Conservation (phyloP, 2,329 filamentous ascomycete species). For the Aspergillus ruber region DNA sequence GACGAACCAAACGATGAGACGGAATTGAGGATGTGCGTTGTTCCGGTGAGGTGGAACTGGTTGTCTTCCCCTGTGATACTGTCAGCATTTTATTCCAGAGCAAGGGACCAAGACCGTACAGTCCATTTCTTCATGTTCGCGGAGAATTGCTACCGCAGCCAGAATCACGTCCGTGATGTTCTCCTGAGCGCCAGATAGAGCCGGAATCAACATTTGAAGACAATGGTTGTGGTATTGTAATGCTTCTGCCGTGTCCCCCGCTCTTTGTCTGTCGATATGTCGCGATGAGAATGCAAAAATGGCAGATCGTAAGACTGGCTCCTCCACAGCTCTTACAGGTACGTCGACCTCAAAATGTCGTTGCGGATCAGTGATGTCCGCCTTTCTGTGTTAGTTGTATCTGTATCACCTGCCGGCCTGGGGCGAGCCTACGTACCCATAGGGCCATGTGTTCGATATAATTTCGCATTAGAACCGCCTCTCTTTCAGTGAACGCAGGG, state of each 20-base stretch:
- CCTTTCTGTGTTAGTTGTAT: conserved; percentile 7
- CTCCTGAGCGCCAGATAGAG: conserved; percentile 20
- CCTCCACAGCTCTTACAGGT: conserved; percentile 22
- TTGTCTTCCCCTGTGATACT: conserved; percentile 22
- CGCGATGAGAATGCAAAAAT: conserved; percentile 30
- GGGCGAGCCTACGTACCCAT: conserved; percentile 16
- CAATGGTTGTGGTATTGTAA: conserved; percentile 28
- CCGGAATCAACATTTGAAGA: conserved; percentile 28
- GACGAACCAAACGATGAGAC: conserved; percentile 32
- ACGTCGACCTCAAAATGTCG: conserved; percentile 28
- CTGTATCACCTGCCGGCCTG: not conserved
- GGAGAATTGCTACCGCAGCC: conserved; percentile 26
- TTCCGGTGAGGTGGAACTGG: conserved; percentile 30
- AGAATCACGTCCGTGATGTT: conserved; percentile 25
- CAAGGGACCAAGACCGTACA: conserved; percentile 6
- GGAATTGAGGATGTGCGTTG: conserved; percentile 30
- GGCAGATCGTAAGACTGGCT: conserved; percentile 26
- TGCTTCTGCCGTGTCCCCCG: conserved; percentile 19
- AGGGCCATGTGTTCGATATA: conserved; percentile 29
- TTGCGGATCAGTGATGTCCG: conserved; percentile 26
- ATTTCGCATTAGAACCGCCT: conserved; percentile 19
- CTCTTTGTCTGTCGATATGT: conserved; percentile 22
- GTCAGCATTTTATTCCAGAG: not conserved
- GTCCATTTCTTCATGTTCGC: conserved; percentile 32
- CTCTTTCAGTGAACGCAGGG: conserved; percentile 10